Evolutionary conservation across 139 green algal species (phyloP).

Genomic region (Volvox reticuliferus): DNA sequence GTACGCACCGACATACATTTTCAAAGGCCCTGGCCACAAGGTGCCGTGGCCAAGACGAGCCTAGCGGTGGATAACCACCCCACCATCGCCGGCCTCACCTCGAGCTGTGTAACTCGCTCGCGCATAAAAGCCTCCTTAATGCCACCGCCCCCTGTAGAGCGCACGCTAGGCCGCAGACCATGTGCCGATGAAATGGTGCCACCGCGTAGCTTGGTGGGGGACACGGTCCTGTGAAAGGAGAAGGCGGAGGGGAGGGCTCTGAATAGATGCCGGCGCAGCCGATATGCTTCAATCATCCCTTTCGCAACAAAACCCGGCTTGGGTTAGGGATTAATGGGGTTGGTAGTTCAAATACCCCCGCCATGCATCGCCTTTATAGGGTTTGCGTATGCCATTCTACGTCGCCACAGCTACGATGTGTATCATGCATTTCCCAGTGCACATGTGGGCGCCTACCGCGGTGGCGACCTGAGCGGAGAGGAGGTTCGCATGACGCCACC

Average conservation of each 20-base stretch:
- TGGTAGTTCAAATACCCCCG: no score
- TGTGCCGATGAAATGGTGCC: not conserved
- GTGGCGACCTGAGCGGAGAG: conserved; percentile 42
- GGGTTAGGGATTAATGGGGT: no score
- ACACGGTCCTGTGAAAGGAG: not conserved
- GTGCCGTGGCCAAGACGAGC: no score
- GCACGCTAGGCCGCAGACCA: not conserved
- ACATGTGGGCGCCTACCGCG: conserved; percentile 13
- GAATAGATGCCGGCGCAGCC: no score
- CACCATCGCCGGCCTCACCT: conserved; percentile 17
- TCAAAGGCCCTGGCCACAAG: no score
- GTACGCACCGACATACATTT: no score
- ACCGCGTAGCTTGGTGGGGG: not conserved
- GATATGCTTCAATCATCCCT: no score
- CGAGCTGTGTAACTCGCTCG: conserved; percentile 57
- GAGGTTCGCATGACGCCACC: conserved; percentile 12
- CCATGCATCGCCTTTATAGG: no score
- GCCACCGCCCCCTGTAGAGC: conserved; percentile 22
- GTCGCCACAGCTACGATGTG: no score
- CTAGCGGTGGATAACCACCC: no score
- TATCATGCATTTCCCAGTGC: not conserved
- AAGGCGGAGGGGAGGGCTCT: not conserved
- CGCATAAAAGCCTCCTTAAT: conserved; percentile 63
- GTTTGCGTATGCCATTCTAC: no score
- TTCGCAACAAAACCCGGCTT: no score